Base-by-base conservation (phyloP, 2,329 filamentous ascomycete genomes). In the Colletotrichum trifolii region DNA sequence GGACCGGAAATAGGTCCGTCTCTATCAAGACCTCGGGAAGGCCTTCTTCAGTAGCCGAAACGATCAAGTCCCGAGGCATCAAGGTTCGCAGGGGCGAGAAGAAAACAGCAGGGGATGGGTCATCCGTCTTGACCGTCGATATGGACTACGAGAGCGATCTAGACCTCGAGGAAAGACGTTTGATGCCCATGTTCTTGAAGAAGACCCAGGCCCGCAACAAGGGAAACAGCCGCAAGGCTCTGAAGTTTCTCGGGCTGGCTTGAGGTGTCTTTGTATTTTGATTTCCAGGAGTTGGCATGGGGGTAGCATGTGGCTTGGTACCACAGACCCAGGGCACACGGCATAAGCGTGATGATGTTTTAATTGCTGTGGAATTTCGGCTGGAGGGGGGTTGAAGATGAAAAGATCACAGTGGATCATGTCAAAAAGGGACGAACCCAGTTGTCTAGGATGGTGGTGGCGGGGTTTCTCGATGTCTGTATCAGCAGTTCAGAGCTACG, bases 191-290 rank as follows among this genome's bases (percentile, higher is more conserved):
- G 33, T 82, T 80, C 42, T 71, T 81, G 71, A 74, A 74, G 60
- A 79, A 76, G 64, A 65, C 70, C 2, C 69, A 69, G 10, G 68
- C 71, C 35, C 75, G 73, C 13, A 81, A 79, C 13, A 81, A 79
- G 71, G 78, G 76, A 2, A 82, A 80, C 61, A 83, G 77, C 54
- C 77, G 79, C 8, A 87, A 87, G 71, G 84, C 84, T 7, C 77
- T 86, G 56, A 85, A 84, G 71, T 85, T 85, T 71, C 75, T 87
- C 1, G 84, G 84, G 0, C 72, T 86, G 48, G 79, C 79, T 10
- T 82, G 69, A 70, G 35, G 40, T 15, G 12, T 35, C 8, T 13
- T n/a, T 33, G 6, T 36, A 35, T 54, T 11, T 13, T 15, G 3
- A 25, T 25, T 25, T 25, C 25, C 25, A 5, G 25, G 25, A 25